A percentile compares a stretch with the other conserved stretches of the same genome.
These are phyloP conservation scores for barrel medic (Medicago truncatula) DNA, from an alignment of 306 rosid genomes.

Conservation along the genomic window DNA sequence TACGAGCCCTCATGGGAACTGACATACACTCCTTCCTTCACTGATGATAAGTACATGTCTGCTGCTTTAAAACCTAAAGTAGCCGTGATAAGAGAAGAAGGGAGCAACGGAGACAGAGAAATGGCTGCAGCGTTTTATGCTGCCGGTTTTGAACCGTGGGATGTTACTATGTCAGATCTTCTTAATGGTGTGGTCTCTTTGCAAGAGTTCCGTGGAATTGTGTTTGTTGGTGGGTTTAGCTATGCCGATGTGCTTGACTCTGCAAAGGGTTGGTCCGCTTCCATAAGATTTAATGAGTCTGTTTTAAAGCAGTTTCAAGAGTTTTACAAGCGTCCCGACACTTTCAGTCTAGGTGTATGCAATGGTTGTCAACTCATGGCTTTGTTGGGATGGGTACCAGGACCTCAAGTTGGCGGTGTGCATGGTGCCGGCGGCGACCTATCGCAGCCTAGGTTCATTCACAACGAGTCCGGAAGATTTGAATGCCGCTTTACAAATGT, in stretches of 20 bases:
- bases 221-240: slow-evolving; percentile 92
- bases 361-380: slow-evolving; percentile 99
- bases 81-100: slow-evolving; percentile 94
- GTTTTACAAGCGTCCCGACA: slow-evolving; percentile 77
- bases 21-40: slow-evolving; percentile 72
- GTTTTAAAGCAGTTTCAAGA: slow-evolving; percentile 82
- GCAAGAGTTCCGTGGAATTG: slow-evolving; percentile 70
- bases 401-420: slow-evolving; percentile 87
- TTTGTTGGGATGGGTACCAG: slow-evolving; percentile 90
- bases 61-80: slow-evolving; percentile 71
- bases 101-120: slow-evolving; percentile 93
- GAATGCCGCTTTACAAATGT: slow-evolving; percentile 93
- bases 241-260: slow-evolving; percentile 95
- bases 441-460: slow-evolving; percentile 87
- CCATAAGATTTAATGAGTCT: slow-evolving; percentile 74
- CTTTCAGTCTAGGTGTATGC: slow-evolving; percentile 93
- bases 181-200: slow-evolving; percentile 67
- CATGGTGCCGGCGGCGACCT: slow-evolving; percentile 84
- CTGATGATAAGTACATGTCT: slow-evolving; percentile 62
- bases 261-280: slow-evolving; percentile 94
- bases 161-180: slow-evolving; percentile 86
- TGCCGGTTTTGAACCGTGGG: slow-evolving; percentile 91
- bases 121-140: slow-evolving; percentile 93
- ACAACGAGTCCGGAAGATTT: slow-evolving; percentile 86
- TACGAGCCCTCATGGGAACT: slow-evolving; percentile 76